A percentile compares a stretch with the other conserved stretches of the same genome.
These are phyloP conservation scores for Termitomyces sp. DNA, from an alignment of 768 basidiomycete genomes.

Conservation along the genomic window DNA sequence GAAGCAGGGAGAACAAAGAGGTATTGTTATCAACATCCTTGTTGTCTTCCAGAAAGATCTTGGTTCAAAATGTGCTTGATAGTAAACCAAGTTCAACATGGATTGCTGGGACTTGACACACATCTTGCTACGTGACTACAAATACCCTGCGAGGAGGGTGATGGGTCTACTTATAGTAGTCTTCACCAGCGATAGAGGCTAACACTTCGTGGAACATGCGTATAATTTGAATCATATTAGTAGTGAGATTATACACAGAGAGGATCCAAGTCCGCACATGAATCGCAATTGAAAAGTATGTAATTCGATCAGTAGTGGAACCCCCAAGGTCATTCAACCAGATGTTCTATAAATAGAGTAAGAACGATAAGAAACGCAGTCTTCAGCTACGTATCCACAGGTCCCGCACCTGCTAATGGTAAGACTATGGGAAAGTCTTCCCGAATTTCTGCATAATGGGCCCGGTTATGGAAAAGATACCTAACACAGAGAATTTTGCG, in stretches of 20 bases:
- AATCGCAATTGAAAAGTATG: not conserved
- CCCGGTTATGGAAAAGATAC: slow-evolving; percentile 72
- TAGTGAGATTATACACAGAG: not conserved
- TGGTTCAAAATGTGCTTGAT: not conserved
- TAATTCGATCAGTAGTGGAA: too few relatives aligned
- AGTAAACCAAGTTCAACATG: not conserved
- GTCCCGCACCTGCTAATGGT: slow-evolving; percentile 66
- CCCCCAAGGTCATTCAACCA: not conserved
- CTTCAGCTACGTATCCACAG: not conserved
- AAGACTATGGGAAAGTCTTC: slow-evolving; percentile 69
- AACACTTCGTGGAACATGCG: not conserved
- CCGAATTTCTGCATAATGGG: slow-evolving; percentile 77
- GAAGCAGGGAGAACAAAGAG: not conserved
- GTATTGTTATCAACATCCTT: not conserved
- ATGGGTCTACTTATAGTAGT: not conserved
- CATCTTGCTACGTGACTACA: not conserved
- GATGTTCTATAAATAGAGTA: slow-evolving; percentile 22
- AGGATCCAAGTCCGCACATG: not conserved
- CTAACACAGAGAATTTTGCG: slow-evolving; percentile 68
- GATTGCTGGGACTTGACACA: not conserved
- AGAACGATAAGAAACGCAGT: not conserved
- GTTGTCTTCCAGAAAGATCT: not conserved
- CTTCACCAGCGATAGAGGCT: not conserved
- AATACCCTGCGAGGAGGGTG: too few relatives aligned
- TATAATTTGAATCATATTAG: not conserved